Percentiles rank a stretch among this genome's conserved stretches.
Conservation (phyloP, 495 filamentous ascomycete species). For the Annulohypoxylon stygium region DNA sequence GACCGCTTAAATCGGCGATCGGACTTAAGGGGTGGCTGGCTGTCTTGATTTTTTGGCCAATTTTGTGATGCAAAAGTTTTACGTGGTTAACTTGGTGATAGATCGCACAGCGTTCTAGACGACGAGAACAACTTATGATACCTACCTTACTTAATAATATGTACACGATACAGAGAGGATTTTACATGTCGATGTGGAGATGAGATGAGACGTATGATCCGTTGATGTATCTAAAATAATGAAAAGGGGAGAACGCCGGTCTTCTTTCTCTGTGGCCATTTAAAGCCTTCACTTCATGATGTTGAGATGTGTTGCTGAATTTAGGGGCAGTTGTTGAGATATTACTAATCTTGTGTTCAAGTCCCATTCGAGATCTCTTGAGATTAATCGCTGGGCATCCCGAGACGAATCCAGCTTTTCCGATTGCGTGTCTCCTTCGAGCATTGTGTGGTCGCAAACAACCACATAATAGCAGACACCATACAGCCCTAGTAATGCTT, state of each 20-base stretch:
- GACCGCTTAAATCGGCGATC: conserved; percentile 42
- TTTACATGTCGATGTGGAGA: not conserved
- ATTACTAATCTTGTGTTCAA: not conserved
- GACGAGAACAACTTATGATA: conserved; percentile 23
- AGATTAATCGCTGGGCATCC: not conserved
- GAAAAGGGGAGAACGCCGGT: not conserved
- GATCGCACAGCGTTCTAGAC: conserved; percentile 15
- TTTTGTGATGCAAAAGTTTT: conserved; percentile 4
- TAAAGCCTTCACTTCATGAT: not conserved
- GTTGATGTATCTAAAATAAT: conserved; percentile 15
- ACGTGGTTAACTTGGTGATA: conserved; percentile 9
- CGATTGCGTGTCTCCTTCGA: not conserved
- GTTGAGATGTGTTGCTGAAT: not conserved
- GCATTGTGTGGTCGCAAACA: not conserved
- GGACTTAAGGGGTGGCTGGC: not conserved
- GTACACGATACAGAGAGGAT: conserved; percentile 4
- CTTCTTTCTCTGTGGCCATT: not conserved
- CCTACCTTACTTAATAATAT: conserved; percentile 23
- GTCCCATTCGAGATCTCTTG: not conserved
- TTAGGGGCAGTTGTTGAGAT: not conserved
- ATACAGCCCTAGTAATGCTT: not conserved
- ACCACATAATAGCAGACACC: not conserved
- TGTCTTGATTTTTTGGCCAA: conserved; percentile 3
- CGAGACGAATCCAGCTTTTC: not conserved
- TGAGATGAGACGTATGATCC: not conserved